Evolutionary conservation across 1,284 basidiomycete species (phyloP), one percentile per base, ranked within the genome.

Genomic region (Trametes versicolor): DNA sequence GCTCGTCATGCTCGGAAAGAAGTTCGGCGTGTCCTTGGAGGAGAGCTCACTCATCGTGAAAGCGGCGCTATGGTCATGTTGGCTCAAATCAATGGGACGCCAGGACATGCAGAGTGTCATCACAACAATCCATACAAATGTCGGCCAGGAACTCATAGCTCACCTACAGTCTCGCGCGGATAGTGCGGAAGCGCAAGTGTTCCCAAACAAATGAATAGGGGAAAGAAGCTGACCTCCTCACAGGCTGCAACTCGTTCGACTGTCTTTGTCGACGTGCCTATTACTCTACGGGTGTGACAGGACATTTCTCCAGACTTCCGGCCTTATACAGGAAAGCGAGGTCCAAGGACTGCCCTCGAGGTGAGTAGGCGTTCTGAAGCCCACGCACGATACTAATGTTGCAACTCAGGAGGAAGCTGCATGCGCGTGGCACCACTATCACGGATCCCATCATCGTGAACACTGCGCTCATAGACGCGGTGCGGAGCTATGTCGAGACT

Each of bases 261-360:
- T 82, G 23, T 87, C 87, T 3, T 72, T 92, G 41, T 83, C 83
- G 15, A 78, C 83, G 12, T 90, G 87, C 73, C 78, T 91, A 37
- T 75, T 91, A 2, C 72, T 90, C 23, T 90, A 87, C 70, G 90
- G 90, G 6, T 91, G 87, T 68, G 86, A 89, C 53, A 79, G 87
- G 56, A 70, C 74, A 2, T 80, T 75, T 39, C 75, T 90, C 2
- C 23, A 59, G 78, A 5, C 77, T 77, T 17, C 68, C 77, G 80
- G 79, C 1, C 72, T 92, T 61, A 74, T 90, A 17, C 67, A 76
- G 12, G 75, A 83, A 27, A 76, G 79, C 17, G 87, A 90, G 60
- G 75, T 86, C 6, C 75, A 78, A 19, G 73, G 80, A 43, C 78
- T 91, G 29, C 85, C 85, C 4, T 85, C 86, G 8, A 82, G 87